These are phyloP conservation scores for Saccharomycopsis olivae DNA, from an alignment of 805 yeast genomes.

Conservation along the genomic window DNA sequence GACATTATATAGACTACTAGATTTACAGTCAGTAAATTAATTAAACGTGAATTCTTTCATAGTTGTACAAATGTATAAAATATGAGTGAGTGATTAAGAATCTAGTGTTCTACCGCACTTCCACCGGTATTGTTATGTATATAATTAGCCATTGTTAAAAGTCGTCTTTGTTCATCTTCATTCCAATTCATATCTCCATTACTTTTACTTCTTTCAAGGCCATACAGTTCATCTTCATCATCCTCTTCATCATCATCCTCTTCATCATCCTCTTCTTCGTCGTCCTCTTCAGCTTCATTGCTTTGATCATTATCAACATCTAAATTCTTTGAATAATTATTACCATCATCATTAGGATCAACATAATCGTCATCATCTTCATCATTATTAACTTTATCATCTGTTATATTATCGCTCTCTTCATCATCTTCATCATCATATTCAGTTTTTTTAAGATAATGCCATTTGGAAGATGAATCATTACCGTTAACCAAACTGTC, in stretches of 20 bases:
- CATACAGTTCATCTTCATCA: constrained; percentile 23
- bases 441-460: constrained; percentile 23
- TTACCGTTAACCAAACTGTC: constrained; percentile 27
- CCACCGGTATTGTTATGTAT: constrained; percentile 22
- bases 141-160: constrained; percentile 24
- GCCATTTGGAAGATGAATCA: constrained; percentile 27
- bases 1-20: too few relatives aligned
- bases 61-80: too few relatives aligned
- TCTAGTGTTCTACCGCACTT: constrained; percentile 12
- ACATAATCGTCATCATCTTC: constrained; percentile 1
- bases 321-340: constrained; percentile 32
- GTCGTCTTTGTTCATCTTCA: constrained; percentile 24
- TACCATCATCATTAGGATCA: constrained; percentile 67
- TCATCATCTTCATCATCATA: constrained; percentile 7
- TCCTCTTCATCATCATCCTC: constrained; percentile 19
- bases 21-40: too few relatives aligned
- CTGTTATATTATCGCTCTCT: neutral
- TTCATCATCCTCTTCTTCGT: constrained; percentile 18
- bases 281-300: constrained; percentile 15
- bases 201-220: constrained; percentile 28
- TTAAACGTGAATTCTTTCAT: too few relatives aligned
- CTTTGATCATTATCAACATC: constrained; percentile 31
- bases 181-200: constrained; percentile 28
- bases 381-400: neutral
- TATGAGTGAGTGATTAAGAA: too few relatives aligned